Conservation (phyloP, 1,284 basidiomycete genomes). For the Austroboletus novae-zelandiae region DNA sequence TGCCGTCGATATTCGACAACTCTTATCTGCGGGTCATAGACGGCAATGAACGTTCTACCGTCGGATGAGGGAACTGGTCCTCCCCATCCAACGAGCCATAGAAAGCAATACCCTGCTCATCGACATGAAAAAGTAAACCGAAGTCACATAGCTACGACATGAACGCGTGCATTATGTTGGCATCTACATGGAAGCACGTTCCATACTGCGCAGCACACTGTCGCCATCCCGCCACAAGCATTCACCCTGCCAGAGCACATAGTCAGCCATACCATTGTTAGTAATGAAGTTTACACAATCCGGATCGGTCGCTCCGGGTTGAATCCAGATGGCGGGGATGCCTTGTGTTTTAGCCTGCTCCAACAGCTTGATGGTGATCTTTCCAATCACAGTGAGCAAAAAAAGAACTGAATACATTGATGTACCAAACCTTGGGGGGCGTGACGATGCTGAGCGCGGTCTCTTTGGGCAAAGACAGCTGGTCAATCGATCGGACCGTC, state of each 20-base stretch:
- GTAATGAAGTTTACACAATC: constrained; percentile 50
- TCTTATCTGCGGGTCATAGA: too few species aligned
- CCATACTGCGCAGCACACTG: constrained; percentile 19
- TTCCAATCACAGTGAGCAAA: constrained; percentile 2
- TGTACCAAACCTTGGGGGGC: constrained; percentile 52
- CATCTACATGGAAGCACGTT: constrained; percentile 20
- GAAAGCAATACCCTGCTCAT: neutral
- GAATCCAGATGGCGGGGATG: constrained; percentile 77
- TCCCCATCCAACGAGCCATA: too few species aligned
- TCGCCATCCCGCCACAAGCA: constrained; percentile 34
- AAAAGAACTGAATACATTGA: neutral
- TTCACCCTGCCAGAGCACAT: constrained; percentile 32
- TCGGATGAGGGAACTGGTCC: too few species aligned
- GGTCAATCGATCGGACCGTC: constrained; percentile 51
- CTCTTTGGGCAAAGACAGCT: constrained; percentile 59
- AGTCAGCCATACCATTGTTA: constrained; percentile 26
- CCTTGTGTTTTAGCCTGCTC: constrained; percentile 61
- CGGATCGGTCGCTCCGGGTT: constrained; percentile 78
- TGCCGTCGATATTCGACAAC: too few species aligned
- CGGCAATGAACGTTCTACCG: too few species aligned
- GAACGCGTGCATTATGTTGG: neutral
- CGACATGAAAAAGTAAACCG: neutral
- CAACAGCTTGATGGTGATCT: constrained; percentile 68
- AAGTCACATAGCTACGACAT: neutral
- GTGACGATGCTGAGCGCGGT: constrained; percentile 84